Evolutionary conservation across 1,284 basidiomycete species (phyloP), one percentile per base, ranked within the genome.

Genomic region (Apiotrichum siamense): DNA sequence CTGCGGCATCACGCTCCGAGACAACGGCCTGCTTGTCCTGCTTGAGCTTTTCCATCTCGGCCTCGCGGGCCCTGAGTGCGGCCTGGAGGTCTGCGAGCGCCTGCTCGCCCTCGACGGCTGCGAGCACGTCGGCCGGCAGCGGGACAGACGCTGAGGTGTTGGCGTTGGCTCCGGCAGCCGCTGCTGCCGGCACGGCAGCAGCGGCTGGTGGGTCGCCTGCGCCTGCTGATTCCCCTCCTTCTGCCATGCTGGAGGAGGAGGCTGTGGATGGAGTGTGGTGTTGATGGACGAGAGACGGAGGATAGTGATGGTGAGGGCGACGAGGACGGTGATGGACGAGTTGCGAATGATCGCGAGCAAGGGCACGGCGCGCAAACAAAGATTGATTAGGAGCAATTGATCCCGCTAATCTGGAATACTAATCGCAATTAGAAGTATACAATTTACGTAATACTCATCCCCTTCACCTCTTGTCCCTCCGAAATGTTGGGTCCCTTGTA

Each of bases 71-170:
- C 35, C 57, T 57, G 12, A 71, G 52, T 15, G 52, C 54, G 6
- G 58, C 53, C 38, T 69, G 62, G 18, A 67, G 59, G 56, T 74
- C 70, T 9, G 61, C 58, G 9, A 72, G 52, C 17, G 66, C 66
- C 45, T 74, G 70, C 39, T 75, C 70, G 12, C 65, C 60, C 57
- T 76, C 74, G 17, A 72, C 68, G 43, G 70, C 65, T 23, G 63
- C 56, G n/a, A 67, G 55, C 13, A 74, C 54, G 26, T 69, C 65
- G 15, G 49, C 46, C 1, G 56, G 47, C 24, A 52, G 52, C 17
- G 44, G 27, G n/a, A 40, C 41, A 4, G 54, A 52, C 23, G 46
- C 13, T n/a, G 41, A 35, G 9, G 31, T 29, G 4, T 26, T 20
- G 6, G 44, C 45, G 5, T 27, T 31, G 13, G 44, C n/a, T 4